Conservation (phyloP, 179 eudicot species). For the Actinidia chinensis region DNA sequence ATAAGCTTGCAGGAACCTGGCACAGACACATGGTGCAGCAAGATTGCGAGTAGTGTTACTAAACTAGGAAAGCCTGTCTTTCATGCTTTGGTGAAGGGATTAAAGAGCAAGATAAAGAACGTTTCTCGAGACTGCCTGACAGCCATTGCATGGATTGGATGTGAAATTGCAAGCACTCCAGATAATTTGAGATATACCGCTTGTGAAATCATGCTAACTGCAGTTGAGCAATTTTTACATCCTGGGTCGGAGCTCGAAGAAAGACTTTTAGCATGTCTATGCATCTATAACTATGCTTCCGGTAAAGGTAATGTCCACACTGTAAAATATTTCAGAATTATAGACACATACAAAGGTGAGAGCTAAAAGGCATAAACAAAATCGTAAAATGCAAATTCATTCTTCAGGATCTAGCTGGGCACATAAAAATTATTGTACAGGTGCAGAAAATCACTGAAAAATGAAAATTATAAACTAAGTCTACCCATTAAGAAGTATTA, state of each 20-base stretch:
- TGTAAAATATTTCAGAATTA: not conserved
- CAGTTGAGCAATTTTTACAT: constrained; percentile 46
- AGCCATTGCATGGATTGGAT: constrained; percentile 52
- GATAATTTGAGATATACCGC: constrained; percentile 43
- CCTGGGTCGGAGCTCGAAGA: constrained; percentile 58
- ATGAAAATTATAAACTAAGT: not conserved
- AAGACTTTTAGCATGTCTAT: constrained; percentile 54
- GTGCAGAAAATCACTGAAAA: not conserved
- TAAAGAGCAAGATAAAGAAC: constrained; percentile 41
- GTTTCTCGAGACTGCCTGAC: constrained; percentile 48
- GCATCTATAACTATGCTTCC: constrained; percentile 53
- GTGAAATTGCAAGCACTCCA: constrained; percentile 39
- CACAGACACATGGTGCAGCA: constrained; percentile 45
- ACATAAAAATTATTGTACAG: not conserved
- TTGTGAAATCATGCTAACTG: constrained; percentile 44
- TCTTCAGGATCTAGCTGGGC: constrained; percentile 5
- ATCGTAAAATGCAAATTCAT: not conserved
- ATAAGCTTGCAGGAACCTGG: constrained; percentile 39
- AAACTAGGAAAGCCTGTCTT: constrained; percentile 42
- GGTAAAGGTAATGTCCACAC: constrained; percentile 45
- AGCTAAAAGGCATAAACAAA: not conserved
- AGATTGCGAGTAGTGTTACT: constrained; percentile 35
- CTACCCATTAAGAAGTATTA: not conserved
- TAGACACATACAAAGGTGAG: not conserved
- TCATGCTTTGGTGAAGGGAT: constrained; percentile 42